Conservation (phyloP, 139 green algal species). For the Nannochloris sp. region DNA sequence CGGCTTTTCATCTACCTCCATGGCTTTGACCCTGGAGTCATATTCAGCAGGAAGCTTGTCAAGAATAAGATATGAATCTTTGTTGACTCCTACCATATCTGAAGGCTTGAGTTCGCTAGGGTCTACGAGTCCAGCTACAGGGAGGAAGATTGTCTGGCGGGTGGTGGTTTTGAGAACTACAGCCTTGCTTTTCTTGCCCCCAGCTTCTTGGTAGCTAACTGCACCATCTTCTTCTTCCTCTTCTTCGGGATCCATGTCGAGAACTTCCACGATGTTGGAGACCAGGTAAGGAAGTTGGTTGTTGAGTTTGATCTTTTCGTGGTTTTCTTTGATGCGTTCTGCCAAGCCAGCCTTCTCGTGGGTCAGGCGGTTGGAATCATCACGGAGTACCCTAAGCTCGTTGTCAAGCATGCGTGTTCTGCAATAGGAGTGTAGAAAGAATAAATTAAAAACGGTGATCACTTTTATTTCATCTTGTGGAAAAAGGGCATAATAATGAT, state of each 20-base stretch:
- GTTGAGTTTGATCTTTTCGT: constrained; percentile 99
- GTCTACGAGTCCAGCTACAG: constrained; percentile 95
- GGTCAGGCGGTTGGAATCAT: constrained; percentile 79
- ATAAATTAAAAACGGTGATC: not conserved
- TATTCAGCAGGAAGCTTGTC: constrained; percentile 98
- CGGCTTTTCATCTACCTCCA: constrained; percentile 97
- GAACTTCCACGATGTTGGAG: constrained; percentile 93
- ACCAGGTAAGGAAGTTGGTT: constrained; percentile 99
- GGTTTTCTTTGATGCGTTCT: constrained; percentile 85
- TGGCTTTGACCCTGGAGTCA: constrained; percentile 71
- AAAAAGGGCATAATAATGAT: not conserved
- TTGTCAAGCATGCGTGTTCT: constrained; percentile 88
- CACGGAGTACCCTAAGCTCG: constrained; percentile 94
- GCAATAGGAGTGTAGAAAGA: not conserved
- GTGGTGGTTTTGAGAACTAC: constrained; percentile 98
- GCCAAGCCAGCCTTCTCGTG: constrained; percentile 72
- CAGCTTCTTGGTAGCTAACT: constrained; percentile 75
- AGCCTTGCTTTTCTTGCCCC: constrained; percentile 75
- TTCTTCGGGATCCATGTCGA: constrained; percentile 88
- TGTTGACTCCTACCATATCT: constrained; percentile 98
- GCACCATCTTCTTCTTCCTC: constrained; percentile 70
- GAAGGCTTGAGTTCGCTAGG: constrained; percentile 71
- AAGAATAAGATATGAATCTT: constrained; percentile 97
- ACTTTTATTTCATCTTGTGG: too few species aligned
- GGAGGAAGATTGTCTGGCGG: constrained; percentile 96